Percentiles rank a stretch among this genome's conserved stretches.
These are phyloP conservation scores for Calonectria honghensis DNA, from an alignment of 2,329 filamentous ascomycete species.

Conservation along the genomic window DNA sequence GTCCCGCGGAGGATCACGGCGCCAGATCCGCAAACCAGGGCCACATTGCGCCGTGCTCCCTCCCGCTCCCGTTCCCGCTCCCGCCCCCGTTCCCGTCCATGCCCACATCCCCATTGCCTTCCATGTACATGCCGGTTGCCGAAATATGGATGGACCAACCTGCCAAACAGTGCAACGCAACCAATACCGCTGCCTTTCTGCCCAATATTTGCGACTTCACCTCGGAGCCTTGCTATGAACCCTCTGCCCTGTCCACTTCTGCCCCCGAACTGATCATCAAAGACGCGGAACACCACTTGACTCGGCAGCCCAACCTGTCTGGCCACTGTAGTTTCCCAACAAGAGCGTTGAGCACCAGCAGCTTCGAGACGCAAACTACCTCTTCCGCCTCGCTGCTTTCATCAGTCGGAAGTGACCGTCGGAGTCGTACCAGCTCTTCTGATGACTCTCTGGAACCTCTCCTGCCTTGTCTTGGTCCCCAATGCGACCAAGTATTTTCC, in stretches of 20 bases:
- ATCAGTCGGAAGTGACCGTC: constrained; percentile 50
- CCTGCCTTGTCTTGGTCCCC: constrained; percentile 55
- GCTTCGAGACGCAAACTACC: constrained; percentile 51
- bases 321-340: constrained; percentile 2
- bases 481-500: constrained; percentile 53
- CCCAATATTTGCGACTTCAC: constrained; percentile 19
- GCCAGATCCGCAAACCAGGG: constrained; percentile 26
- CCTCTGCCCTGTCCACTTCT: constrained; percentile 25
- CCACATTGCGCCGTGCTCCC: constrained; percentile 4
- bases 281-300: constrained; percentile 36
- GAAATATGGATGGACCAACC: constrained; percentile 25
- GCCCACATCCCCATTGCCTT: not conserved
- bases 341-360: constrained; percentile 53
- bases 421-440: constrained; percentile 39
- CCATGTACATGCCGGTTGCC: constrained; percentile 25
- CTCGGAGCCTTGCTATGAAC: constrained; percentile 9
- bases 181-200: constrained; percentile 4
- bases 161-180: constrained; percentile 12
- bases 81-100: constrained; percentile 17
- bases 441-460: constrained; percentile 36
- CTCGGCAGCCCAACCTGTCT: constrained; percentile 27
- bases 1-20: not conserved
- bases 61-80: constrained; percentile 30
- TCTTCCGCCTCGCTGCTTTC: constrained; percentile 58
- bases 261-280: constrained; percentile 26